Evolutionary conservation across 1,284 basidiomycete species (phyloP).

Genomic region (Cryptococcus floricola): DNA sequence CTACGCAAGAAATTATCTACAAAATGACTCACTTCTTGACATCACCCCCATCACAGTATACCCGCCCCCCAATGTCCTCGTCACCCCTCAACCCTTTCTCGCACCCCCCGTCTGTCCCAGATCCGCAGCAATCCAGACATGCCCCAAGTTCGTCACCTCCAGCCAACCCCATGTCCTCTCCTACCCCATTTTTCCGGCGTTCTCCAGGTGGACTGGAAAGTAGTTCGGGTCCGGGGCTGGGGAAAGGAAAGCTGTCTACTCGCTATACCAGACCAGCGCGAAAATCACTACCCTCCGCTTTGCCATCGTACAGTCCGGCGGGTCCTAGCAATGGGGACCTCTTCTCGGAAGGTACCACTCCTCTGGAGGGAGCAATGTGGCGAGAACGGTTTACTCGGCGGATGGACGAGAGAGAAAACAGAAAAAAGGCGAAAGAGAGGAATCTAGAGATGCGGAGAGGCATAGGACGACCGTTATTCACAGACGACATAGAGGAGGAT

Average conservation of each 20-base stretch:
- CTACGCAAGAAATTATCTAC: too few relatives aligned
- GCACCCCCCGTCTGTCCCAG: neutral
- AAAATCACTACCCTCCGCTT: neutral
- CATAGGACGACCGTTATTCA: conserved; percentile 2
- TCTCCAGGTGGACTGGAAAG: neutral
- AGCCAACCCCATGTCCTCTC: neutral
- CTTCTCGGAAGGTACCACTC: conserved; percentile 34
- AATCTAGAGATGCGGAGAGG: conserved; percentile 30
- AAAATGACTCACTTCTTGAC: too few relatives aligned
- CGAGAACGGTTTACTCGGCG: conserved; percentile 31
- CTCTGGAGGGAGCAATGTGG: conserved; percentile 39
- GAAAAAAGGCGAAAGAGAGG: conserved; percentile 19
- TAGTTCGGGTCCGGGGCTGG: neutral
- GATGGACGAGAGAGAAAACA: conserved; percentile 31
- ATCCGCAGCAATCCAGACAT: neutral
- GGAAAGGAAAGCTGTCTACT: neutral
- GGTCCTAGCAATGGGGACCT: conserved; percentile 15
- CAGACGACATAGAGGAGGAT: conserved; percentile 11
- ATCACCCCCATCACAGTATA: neutral
- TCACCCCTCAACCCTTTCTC: conserved; percentile 1
- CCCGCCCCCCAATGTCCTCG: neutral
- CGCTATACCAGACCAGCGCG: neutral
- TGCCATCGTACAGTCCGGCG: neutral
- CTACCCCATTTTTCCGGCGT: neutral
- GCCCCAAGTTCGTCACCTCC: neutral